Percentiles rank a stretch among this genome's conserved stretches.
Evolutionary conservation across 2,329 filamentous ascomycete genomes (phyloP).

Genomic region (Hypoxylon sp.): DNA sequence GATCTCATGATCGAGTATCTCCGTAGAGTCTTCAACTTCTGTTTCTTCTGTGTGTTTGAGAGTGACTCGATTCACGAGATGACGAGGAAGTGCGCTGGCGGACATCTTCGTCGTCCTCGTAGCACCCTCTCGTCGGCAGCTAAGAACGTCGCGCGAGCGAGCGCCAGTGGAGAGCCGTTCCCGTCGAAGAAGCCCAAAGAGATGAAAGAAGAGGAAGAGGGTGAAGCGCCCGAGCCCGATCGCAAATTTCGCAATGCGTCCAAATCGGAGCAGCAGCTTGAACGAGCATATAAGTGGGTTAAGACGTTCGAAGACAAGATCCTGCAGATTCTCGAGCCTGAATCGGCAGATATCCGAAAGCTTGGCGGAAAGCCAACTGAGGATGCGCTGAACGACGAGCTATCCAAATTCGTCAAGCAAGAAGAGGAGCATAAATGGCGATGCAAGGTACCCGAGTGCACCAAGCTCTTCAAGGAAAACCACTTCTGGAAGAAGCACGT

Average conservation of each 20-base stretch:
- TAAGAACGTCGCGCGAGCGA: constrained; percentile 85
- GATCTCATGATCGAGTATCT: constrained; percentile 97
- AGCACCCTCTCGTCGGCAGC: constrained; percentile 84
- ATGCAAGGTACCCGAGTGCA: constrained; percentile 95
- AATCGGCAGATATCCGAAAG: constrained; percentile 85
- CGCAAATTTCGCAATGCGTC: constrained; percentile 75
- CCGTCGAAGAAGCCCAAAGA: constrained; percentile 80
- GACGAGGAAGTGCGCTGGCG: constrained; percentile 93
- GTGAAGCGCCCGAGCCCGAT: constrained; percentile 69
- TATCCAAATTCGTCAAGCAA: constrained; percentile 89
- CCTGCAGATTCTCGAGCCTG: constrained; percentile 88
- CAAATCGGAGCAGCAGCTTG: constrained; percentile 89
- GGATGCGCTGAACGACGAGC: constrained; percentile 85
- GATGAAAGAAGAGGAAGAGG: constrained; percentile 67
- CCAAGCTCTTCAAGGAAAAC: constrained; percentile 96
- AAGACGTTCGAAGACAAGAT: constrained; percentile 98
- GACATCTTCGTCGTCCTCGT: constrained; percentile 91
- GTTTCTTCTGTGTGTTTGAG: constrained; percentile 99
- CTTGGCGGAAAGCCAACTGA: constrained; percentile 87
- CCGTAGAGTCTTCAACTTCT: constrained; percentile 96
- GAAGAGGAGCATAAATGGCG: constrained; percentile 97
- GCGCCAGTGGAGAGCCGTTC: constrained; percentile 82
- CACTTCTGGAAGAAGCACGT: constrained; percentile 98
- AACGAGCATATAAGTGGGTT: constrained; percentile 98
- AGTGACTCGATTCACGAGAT: constrained; percentile 97